phyloP scores from a whole-genome alignment of 768 basidiomycete genomes.

The Tylopilus vinaceipallidus region DNA sequence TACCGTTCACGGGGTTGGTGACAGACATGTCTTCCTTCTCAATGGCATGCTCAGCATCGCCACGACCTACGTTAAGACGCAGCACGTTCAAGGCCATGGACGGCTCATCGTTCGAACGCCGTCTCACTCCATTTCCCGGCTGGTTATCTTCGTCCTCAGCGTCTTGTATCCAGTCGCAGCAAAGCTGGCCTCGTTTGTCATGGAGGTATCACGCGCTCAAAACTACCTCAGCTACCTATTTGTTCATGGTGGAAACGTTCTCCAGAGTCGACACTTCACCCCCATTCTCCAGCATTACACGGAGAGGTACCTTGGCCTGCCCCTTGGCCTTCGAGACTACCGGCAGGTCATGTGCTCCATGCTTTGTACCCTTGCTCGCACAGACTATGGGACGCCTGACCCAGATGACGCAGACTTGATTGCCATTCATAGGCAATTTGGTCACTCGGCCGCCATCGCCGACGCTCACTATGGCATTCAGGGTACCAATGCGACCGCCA shows the following conservation, averaged over 20 bases:
- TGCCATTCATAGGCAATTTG: neutral
- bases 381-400: neutral
- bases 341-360: neutral
- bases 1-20: neutral
- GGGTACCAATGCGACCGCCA: neutral
- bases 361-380: neutral
- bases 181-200: neutral
- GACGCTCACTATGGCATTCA: constrained; percentile 5
- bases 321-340: neutral
- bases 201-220: neutral
- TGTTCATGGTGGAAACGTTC: neutral
- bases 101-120: constrained; percentile 9
- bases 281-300: neutral
- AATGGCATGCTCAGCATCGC: constrained; percentile 13
- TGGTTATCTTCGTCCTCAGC: constrained; percentile 1
- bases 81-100: constrained; percentile 7
- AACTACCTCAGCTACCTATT: constrained; percentile 2
- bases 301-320: neutral
- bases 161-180: neutral
- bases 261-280: neutral
- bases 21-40: constrained; percentile 12
- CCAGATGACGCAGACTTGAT: neutral
- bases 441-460: neutral
- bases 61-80: constrained; percentile 15
- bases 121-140: neutral